Evolutionary conservation across 352 stramenopile genomes (phyloP).

Genomic region (Phytophthora idaei): DNA sequence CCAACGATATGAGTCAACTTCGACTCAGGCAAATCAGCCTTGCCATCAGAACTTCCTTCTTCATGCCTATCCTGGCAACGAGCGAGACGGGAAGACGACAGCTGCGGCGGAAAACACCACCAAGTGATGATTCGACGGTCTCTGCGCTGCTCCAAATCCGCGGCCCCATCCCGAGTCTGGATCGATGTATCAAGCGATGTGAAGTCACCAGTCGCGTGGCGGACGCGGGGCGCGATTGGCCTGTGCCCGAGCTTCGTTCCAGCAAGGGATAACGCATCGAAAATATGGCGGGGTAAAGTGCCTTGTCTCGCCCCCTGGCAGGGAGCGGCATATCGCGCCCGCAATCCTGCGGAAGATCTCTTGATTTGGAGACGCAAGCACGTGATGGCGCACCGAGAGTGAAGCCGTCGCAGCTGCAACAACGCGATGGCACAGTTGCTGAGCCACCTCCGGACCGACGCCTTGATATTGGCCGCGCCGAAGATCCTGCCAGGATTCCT

Average conservation of each 20-base stretch:
- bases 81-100: slow-evolving; percentile 17
- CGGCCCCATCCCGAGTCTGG: slow-evolving; percentile 25
- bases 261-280: slow-evolving; percentile 10
- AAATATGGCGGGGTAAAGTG: slow-evolving; percentile 15
- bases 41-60: slow-evolving; percentile 2
- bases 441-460: slow-evolving; percentile 13
- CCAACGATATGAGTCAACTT: slow-evolving; percentile 15
- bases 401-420: slow-evolving; percentile 28
- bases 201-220: slow-evolving; percentile 31
- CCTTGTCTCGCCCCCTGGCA: slow-evolving; percentile 8
- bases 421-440: slow-evolving; percentile 3
- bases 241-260: slow-evolving; percentile 11
- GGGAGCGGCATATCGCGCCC: slow-evolving; percentile 19
- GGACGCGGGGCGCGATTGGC: slow-evolving; percentile 15
- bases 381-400: slow-evolving; percentile 26
- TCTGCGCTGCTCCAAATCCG: slow-evolving; percentile 24
- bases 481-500: not conserved
- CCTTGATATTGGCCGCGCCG: not conserved
- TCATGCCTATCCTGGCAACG: slow-evolving; percentile 21
- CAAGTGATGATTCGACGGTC: slow-evolving; percentile 34
- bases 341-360: slow-evolving; percentile 24
- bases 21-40: slow-evolving; percentile 16
- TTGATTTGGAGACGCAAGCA: slow-evolving; percentile 43
- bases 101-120: slow-evolving; percentile 29
- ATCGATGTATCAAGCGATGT: slow-evolving; percentile 46